These are phyloP conservation scores for Pistacia atlantica DNA, from an alignment of 345 rosid species.

Conservation along the genomic window DNA sequence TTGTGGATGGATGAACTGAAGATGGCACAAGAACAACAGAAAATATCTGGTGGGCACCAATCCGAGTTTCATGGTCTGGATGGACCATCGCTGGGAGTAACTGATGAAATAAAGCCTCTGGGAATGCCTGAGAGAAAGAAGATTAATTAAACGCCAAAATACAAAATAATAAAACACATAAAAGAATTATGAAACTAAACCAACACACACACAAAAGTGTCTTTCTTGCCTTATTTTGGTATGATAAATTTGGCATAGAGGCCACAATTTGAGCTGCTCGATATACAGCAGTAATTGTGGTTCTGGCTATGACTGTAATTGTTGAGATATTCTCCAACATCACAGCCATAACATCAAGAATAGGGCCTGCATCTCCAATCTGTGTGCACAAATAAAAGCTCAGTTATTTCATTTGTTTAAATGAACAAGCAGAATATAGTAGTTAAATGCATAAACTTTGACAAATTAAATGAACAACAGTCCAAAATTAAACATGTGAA, in stretches of 20 bases:
- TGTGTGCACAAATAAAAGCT: slow-evolving; percentile 39
- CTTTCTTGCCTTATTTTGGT: slow-evolving; percentile 74
- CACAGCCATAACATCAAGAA: slow-evolving; percentile 86
- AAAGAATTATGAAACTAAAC: slow-evolving; percentile 8
- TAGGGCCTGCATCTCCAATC: slow-evolving; percentile 98
- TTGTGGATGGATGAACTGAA: slow-evolving; percentile 62
- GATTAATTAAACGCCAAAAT: slow-evolving; percentile 10
- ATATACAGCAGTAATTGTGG: slow-evolving; percentile 74
- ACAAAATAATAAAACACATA: slow-evolving; percentile 10
- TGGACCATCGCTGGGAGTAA: slow-evolving; percentile 94
- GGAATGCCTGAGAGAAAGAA: slow-evolving; percentile 66
- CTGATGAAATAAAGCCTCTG: slow-evolving; percentile 94
- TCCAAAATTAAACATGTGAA: slow-evolving; percentile 13
- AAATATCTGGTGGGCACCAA: slow-evolving; percentile 92
- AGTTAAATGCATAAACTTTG: not conserved
- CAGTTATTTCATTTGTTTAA: slow-evolving; percentile 17
- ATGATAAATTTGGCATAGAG: slow-evolving; percentile 74
- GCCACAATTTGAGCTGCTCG: slow-evolving; percentile 97
- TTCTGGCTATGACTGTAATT: slow-evolving; percentile 71
- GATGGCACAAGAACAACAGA: slow-evolving; percentile 94
- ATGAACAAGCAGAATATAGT: slow-evolving; percentile 7
- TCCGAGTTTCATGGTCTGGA: slow-evolving; percentile 87
- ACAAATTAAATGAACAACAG: slow-evolving; percentile 14
- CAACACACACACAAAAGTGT: not conserved
- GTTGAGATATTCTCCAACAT: slow-evolving; percentile 89